Conservation (phyloP, 139 green algal genomes). For the Ettlia oleoabundans region DNA sequence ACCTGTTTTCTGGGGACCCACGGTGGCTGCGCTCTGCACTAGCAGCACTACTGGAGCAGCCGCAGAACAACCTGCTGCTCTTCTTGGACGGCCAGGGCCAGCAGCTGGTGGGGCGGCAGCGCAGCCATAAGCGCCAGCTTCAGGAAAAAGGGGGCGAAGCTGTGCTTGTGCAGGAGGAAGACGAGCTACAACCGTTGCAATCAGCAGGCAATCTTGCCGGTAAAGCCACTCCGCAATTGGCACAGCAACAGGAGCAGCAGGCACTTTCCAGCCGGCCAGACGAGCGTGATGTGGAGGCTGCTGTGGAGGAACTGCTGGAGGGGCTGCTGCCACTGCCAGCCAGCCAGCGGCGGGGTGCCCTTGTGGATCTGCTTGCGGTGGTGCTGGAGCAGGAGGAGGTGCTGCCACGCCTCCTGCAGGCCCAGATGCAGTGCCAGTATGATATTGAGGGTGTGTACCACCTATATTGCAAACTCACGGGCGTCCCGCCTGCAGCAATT, state of each 20-base stretch:
- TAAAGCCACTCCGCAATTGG: background rate
- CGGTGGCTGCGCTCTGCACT: conserved; percentile 50
- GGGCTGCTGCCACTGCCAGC: conserved; percentile 42
- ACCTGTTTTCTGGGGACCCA: conserved; percentile 77
- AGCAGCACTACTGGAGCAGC: conserved; percentile 45
- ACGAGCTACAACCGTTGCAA: background rate
- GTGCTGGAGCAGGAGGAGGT: conserved; percentile 34
- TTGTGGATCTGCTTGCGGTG: conserved; percentile 15
- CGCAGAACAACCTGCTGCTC: conserved; percentile 83
- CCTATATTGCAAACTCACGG: conserved; percentile 45
- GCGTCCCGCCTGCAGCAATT: background rate
- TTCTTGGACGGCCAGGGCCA: conserved; percentile 67
- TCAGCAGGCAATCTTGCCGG: background rate
- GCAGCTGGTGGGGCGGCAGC: background rate
- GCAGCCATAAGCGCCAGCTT: too few relatives aligned
- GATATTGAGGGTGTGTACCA: conserved; percentile 65
- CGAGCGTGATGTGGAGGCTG: background rate
- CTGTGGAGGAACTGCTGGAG: background rate
- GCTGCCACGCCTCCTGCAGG: conserved; percentile 53
- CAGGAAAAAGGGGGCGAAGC: too few relatives aligned
- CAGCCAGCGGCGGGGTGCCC: background rate
- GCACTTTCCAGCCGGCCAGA: too few relatives aligned
- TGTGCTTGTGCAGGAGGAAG: background rate
- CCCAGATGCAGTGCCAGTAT: conserved; percentile 64
- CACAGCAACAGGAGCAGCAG: background rate